Evolutionary conservation across 208 protist species (phyloP).

Genomic region (Crithidia brevicula): DNA sequence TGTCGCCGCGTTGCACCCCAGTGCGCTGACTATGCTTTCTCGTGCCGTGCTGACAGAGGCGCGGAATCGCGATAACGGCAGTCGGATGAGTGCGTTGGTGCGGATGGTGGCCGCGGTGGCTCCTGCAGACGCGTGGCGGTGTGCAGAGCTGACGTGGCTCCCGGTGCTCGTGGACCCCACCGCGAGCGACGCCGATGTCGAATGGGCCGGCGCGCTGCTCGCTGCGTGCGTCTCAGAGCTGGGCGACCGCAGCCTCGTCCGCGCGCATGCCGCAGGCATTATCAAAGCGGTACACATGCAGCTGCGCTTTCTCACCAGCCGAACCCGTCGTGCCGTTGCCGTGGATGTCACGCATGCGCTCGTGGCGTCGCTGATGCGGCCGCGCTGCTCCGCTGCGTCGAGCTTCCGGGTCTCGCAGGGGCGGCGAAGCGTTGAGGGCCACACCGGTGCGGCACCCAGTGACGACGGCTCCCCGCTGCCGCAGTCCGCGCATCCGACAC

Average conservation of each 20-base stretch:
- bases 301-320: constrained; percentile 30
- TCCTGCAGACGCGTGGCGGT: constrained; percentile 41
- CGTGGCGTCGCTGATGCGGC: constrained; percentile 22
- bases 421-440: neutral
- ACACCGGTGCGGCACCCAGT: neutral
- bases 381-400: constrained; percentile 6
- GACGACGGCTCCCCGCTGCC: neutral
- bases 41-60: constrained; percentile 21
- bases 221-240: constrained; percentile 42
- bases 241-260: constrained; percentile 18
- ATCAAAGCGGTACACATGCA: constrained; percentile 13
- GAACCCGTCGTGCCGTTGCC: constrained; percentile 9
- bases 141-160: constrained; percentile 36
- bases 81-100: constrained; percentile 34
- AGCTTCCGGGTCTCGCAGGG: constrained; percentile 7
- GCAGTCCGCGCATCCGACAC: neutral
- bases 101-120: constrained; percentile 37
- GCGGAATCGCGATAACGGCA: constrained; percentile 32
- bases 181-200: constrained; percentile 32
- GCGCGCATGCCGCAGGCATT: constrained; percentile 10
- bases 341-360: constrained; percentile 12
- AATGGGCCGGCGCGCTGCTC: constrained; percentile 48
- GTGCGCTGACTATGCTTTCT: constrained; percentile 12
- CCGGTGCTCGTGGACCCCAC: constrained; percentile 34
- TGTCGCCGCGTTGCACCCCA: constrained; percentile 23